Base-by-base conservation (phyloP, 2,329 filamentous ascomycete species). In the Westerdykella ornata region DNA sequence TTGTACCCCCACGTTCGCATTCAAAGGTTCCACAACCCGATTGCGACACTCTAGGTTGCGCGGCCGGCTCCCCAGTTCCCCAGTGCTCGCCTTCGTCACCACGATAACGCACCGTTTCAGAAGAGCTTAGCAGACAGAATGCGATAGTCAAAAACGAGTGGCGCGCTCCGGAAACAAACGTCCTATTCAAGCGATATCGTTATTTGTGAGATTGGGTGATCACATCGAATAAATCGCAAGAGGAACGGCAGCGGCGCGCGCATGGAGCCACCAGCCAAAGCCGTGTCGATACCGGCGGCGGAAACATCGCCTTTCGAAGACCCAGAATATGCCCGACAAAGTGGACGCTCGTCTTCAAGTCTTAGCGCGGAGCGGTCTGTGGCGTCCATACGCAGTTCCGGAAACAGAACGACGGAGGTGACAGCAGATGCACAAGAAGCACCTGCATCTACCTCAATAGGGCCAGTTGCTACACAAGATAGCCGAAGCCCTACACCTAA, bases 231-330 rank as follows among this genome's bases (percentile, higher is more conserved):
- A 33, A 17, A 33, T n/a, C 3, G 30, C 36, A 30, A 18, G 26
- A 28, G 17, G 11, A 11, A 11, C n/a, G 12, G 6, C 3, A 8
- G 19, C 28, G 26, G 33, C 18, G 19, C 35, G 26, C 26, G 28
- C 19, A 64, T 64, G 59, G 51, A 40, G 33, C 42, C 47, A 40
- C 47, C 48, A 37, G 39, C 38, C 34, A 56, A 52, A 42, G 41
- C 46, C 32, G 47, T 47, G 26, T 54, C 56, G 15, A 45, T 44
- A 39, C 33, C 47, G 26, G 47, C 49, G 38, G 46, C 44, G 14
- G 46, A 39, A 37, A 43, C 44, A 19, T 52, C 44, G 14, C 37
- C 31, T 8, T 32, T 34, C 16, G 46, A 44, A 32, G 43, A 47
- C 17, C 37, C 39, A 17, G 46, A 20, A 37, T 37, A 51, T 4